Evolutionary conservation across 2,329 filamentous ascomycete species (phyloP).

Genomic region (Fusarium guadeloupense): DNA sequence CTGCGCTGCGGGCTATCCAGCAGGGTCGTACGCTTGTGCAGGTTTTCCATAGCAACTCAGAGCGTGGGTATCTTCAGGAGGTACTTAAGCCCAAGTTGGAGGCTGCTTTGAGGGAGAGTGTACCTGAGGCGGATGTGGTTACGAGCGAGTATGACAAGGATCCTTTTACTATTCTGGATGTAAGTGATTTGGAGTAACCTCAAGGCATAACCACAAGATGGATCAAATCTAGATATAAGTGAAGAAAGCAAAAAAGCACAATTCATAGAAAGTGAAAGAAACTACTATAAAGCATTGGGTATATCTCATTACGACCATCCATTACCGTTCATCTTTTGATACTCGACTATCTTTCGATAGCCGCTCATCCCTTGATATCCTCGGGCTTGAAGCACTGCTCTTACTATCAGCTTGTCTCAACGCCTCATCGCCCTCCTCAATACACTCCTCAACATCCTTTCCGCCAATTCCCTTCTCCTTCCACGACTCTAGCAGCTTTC

Average conservation of each 20-base stretch:
- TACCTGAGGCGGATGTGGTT: conserved; percentile 66
- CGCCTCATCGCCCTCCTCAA: conserved; percentile 65
- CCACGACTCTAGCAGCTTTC: conserved; percentile 62
- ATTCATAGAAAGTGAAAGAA: neutral
- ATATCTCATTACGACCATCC: conserved; percentile 31
- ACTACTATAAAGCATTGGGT: conserved; percentile 30
- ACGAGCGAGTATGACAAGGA: conserved; percentile 85
- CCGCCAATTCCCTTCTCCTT: conserved; percentile 64
- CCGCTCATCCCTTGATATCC: conserved; percentile 34
- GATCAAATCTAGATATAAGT: neutral
- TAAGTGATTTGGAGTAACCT: conserved; percentile 50
- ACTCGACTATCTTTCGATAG: conserved; percentile 29
- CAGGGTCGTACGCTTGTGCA: conserved; percentile 83
- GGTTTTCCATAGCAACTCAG: conserved; percentile 93
- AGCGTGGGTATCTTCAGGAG: conserved; percentile 80
- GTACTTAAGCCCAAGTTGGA: conserved; percentile 75
- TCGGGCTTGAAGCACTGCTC: conserved; percentile 29
- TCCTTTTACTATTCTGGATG: conserved; percentile 81
- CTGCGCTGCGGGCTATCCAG: conserved; percentile 86
- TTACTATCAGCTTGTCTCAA: conserved; percentile 43
- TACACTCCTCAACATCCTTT: conserved; percentile 60
- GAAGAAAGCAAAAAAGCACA: neutral
- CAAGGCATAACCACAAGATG: neutral
- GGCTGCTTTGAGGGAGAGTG: conserved; percentile 62
- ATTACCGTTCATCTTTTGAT: conserved; percentile 32